Conservation (phyloP, 164 flowering plant genomes). For the Aristolochia contorta region DNA sequence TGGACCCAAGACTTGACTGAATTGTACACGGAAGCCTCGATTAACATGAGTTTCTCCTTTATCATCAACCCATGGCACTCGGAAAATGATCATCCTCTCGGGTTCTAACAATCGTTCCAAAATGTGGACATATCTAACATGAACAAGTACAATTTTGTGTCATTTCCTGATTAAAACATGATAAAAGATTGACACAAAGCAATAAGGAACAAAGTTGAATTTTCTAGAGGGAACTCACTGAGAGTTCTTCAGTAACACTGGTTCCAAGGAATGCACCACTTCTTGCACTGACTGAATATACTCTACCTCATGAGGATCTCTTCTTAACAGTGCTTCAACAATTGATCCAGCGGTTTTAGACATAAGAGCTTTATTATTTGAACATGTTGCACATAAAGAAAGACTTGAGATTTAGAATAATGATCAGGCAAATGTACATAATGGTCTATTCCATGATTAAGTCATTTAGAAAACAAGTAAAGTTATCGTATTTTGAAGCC, state of each 20-base stretch:
- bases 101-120: constrained; percentile 96
- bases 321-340: constrained; percentile 80
- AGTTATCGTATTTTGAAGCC: no score
- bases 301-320: constrained; percentile 95
- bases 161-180: constrained; percentile 1
- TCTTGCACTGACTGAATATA: constrained; percentile 92
- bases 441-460: no score
- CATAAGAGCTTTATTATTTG: constrained; percentile 55
- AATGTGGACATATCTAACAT: constrained; percentile 69
- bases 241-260: constrained; percentile 90
- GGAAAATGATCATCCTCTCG: constrained; percentile 77
- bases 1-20: constrained; percentile 89
- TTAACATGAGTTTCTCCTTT: constrained; percentile 92
- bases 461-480: no score
- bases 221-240: constrained; percentile 46
- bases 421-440: no score
- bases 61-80: constrained; percentile 99
- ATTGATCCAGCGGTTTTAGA: constrained; percentile 94
- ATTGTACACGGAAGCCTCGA: constrained; percentile 88
- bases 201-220: no score
- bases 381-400: background rate
- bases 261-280: constrained; percentile 81
- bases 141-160: background rate
- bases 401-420: no score
- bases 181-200: background rate